Conservation (phyloP, 306 rosid genomes). For the Sophora flavescens region DNA sequence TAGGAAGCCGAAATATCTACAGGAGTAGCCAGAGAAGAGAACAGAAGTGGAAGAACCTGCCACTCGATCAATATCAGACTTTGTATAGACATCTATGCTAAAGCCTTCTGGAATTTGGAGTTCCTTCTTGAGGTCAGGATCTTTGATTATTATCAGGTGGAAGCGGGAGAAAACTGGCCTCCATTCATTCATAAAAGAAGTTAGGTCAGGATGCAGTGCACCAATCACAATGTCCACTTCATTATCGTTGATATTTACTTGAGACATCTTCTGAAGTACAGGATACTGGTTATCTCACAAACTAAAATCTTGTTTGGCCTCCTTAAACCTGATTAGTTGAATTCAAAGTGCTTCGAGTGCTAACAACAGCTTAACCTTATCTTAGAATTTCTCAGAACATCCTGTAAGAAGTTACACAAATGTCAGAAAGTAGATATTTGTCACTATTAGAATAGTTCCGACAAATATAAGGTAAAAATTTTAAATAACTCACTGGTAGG, state of each 20-base stretch:
- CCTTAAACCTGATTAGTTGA: conserved; percentile 39
- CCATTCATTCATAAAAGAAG: conserved; percentile 81
- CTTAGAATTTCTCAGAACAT: conserved; percentile 82
- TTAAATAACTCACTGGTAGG: conserved; percentile 85
- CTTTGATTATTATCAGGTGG: conserved; percentile 88
- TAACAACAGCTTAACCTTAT: conserved; percentile 39
- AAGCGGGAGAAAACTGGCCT: conserved; percentile 71
- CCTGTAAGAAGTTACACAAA: conserved; percentile 59
- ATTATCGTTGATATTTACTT: conserved; percentile 55
- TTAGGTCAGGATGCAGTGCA: conserved; percentile 78
- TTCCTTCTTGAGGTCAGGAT: conserved; percentile 85
- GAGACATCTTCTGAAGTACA: conserved; percentile 68
- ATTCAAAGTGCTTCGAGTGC: conserved; percentile 38
- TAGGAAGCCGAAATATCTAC: conserved; percentile 93
- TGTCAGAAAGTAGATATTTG: conserved; percentile 43
- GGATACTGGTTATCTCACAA: conserved; percentile 40
- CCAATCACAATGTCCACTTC: conserved; percentile 95
- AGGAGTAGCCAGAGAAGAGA: conserved; percentile 90
- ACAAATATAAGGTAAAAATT: conserved; percentile 22
- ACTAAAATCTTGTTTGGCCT: conserved; percentile 33
- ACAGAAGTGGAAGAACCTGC: conserved; percentile 74
- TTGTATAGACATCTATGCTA: conserved; percentile 62
- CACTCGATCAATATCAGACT: conserved; percentile 71
- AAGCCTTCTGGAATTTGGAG: conserved; percentile 82
- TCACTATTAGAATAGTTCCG: conserved; percentile 19